Base-by-base conservation (phyloP, 139 green algal species). In the Coccomyxa sp. region DNA sequence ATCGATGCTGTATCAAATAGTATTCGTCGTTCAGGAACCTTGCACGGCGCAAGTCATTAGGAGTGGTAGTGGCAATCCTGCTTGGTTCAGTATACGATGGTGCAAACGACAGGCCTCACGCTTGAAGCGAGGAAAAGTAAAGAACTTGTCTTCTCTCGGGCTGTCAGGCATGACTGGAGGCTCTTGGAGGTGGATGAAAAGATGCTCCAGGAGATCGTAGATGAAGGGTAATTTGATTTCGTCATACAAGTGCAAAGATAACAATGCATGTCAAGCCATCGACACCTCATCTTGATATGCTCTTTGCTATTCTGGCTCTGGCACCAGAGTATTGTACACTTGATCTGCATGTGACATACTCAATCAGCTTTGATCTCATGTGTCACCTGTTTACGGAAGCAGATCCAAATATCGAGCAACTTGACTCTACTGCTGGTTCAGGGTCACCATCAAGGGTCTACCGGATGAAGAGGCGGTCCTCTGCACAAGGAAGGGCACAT, bases 391-490 rank as follows among this genome's bases (percentile, higher is more conserved):
- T 9, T 28, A 71, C 18, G 9, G 63, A 9, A 71, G 63, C 63
- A 71, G 3, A 7, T 51, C 38, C 38, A 51, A 7, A 11, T 51
- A 11, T 7, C 38, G 7, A 51, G 38, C 38, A 51, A 11, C 38
- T 51, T 7, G 38, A 71, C 63, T 21, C 80, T 32, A 0, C 3
- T 45, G 60, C 15, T 74, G n/a, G 16, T 30, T 60, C 84, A 91
- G 88, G 17, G 87, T 89, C 23, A 82, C 87, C 13, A 88, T 93
- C 76, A 93, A 93, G 57, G 88, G 88, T 13, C 31, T 23, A 0
- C 32, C 76, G n/a, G 76, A 77, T 0, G 87, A 88, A 16, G 81
- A 90, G 58, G 90, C 90, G 14, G 86, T 93, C 28, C 81, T 93
- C 32, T 89, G 86, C 86, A 91, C 90, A 0, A 58, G 21, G 13